Conservation (phyloP, 164 flowering plant species). For the Nymphaea colorata region DNA sequence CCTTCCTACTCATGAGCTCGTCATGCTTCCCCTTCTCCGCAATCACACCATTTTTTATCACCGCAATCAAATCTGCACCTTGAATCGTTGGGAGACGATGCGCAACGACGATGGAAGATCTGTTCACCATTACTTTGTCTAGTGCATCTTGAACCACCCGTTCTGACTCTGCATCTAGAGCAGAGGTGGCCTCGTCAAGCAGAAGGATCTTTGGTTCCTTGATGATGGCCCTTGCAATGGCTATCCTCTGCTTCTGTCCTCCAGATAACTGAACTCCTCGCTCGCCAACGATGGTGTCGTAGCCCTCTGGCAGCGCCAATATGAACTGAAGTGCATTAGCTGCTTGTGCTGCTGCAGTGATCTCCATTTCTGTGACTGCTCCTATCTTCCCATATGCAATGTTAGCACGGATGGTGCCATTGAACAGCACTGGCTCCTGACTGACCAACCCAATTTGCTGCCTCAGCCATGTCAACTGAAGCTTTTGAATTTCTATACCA, state of each 20-base stretch:
- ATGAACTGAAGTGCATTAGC: conserved; percentile 25
- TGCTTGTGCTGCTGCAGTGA: conserved; percentile 15
- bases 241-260: conserved; percentile 78
- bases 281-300: conserved; percentile 70
- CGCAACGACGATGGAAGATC: conserved; percentile 74
- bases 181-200: conserved; percentile 77
- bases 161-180: conserved; percentile 69
- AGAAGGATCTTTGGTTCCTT: conserved; percentile 58
- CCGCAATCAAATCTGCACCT: conserved; percentile 56
- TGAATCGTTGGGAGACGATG: conserved; percentile 68
- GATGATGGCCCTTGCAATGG: conserved; percentile 78
- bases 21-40: conserved; percentile 72
- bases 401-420: conserved; percentile 25
- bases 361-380: conserved; percentile 15
- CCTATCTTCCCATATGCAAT: conserved; percentile 28
- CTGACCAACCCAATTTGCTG: conserved; percentile 24
- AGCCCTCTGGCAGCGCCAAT: conserved; percentile 29
- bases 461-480: conserved; percentile 19
- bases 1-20: conserved; percentile 28
- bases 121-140: conserved; percentile 52
- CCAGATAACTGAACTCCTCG: conserved; percentile 74
- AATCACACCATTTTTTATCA: conserved; percentile 59
- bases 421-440: conserved; percentile 26
- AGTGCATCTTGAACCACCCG: conserved; percentile 70
- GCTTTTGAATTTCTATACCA: conserved; percentile 17